Evolutionary conservation across 2,329 filamentous ascomycete species (phyloP).

Genomic region (Falciphora oryzae): DNA sequence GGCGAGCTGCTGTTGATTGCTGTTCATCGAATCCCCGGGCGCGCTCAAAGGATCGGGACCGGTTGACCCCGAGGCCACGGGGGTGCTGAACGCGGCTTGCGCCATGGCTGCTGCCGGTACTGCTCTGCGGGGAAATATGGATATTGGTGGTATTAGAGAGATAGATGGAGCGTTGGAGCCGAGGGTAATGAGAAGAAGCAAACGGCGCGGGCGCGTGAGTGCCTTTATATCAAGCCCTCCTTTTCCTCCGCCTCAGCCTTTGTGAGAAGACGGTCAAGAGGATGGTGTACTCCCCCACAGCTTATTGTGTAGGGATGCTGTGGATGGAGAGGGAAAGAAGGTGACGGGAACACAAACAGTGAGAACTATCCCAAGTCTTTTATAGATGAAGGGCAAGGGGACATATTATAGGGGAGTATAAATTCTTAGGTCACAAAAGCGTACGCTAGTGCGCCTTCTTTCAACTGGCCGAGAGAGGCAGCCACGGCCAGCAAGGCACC

Average conservation of each 20-base stretch:
- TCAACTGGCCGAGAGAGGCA: no score
- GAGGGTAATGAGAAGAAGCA: not conserved
- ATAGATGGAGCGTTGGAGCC: no score
- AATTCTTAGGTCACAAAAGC: not conserved
- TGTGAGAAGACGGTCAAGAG: no score
- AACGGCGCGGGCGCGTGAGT: no score
- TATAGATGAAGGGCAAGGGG: not conserved
- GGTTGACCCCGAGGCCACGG: not conserved
- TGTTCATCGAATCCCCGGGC: not conserved
- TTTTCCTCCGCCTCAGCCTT: no score
- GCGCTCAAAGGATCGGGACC: not conserved
- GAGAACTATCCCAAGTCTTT: not conserved
- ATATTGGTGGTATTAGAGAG: not conserved
- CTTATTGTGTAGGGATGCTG: not conserved
- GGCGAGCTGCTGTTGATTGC: slow-evolving; percentile 22
- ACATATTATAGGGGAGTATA: not conserved
- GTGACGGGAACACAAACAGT: not conserved
- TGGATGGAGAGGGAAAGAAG: not conserved
- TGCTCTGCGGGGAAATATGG: not conserved
- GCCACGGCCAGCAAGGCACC: no score
- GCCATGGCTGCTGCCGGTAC: not conserved
- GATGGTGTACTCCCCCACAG: no score
- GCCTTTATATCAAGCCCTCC: no score
- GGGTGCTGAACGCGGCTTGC: not conserved
- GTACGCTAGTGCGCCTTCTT: not conserved